Evolutionary conservation across 805 yeast genomes (phyloP).

Genomic region (Candida morakotiae): DNA sequence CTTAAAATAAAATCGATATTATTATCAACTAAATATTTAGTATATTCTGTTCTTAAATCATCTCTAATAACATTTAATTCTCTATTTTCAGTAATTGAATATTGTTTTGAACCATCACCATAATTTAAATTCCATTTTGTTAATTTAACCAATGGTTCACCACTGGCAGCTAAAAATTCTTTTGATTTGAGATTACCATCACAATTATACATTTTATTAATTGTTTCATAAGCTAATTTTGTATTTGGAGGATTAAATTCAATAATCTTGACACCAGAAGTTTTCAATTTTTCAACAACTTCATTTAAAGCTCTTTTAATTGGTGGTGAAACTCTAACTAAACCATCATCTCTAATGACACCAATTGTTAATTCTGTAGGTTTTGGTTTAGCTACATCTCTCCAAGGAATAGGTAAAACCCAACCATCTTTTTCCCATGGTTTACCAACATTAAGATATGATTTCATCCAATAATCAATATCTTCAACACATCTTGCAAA

Average conservation of each 20-base stretch:
- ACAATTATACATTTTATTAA: slow-evolving; percentile 50
- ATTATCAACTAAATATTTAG: slow-evolving; percentile 47
- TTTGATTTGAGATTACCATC: slow-evolving; percentile 66
- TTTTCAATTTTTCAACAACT: slow-evolving; percentile 49
- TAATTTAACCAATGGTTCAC: slow-evolving; percentile 65
- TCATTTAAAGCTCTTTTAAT: slow-evolving; percentile 51
- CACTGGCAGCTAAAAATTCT: slow-evolving; percentile 50
- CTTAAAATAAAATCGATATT: slow-evolving; percentile 63
- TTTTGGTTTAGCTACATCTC: slow-evolving; percentile 36
- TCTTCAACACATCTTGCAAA: slow-evolving; percentile 62
- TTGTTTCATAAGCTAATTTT: slow-evolving; percentile 56
- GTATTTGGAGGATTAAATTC: slow-evolving; percentile 57
- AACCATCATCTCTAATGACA: slow-evolving; percentile 59
- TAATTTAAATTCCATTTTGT: slow-evolving; percentile 58
- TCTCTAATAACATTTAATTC: slow-evolving; percentile 55
- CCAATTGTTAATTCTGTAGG: slow-evolving; percentile 52
- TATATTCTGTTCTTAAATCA: slow-evolving; percentile 52
- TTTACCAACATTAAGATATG: slow-evolving; percentile 55
- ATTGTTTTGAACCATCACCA: slow-evolving; percentile 52
- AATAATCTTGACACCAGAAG: slow-evolving; percentile 56
- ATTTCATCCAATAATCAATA: slow-evolving; percentile 63
- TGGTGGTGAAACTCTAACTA: slow-evolving; percentile 68
- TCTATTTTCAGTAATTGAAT: slow-evolving; percentile 50
- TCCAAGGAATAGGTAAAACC: slow-evolving; percentile 51
- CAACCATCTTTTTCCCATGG: slow-evolving; percentile 57